Conservation (phyloP, 352 stramenopile species). For the Globisporangium iwayamae region DNA sequence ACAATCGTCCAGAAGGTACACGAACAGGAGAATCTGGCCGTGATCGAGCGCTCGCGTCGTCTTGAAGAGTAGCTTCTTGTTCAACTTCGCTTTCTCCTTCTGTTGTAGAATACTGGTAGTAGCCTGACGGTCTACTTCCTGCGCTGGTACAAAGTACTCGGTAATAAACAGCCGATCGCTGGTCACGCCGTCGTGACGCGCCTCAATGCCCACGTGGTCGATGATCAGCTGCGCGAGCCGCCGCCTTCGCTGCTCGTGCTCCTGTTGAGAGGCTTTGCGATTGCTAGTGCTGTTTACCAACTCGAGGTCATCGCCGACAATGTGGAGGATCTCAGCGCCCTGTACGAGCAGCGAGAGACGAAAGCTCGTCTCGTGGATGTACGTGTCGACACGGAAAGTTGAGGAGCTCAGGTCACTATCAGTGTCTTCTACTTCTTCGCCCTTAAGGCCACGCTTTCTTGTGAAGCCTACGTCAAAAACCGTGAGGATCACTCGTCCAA, state of each 20-base stretch:
- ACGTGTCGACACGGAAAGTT: constrained; percentile 54
- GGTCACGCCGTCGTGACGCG: constrained; percentile 36
- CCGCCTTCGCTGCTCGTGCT: constrained; percentile 14
- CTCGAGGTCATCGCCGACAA: constrained; percentile 33
- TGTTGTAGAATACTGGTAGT: background rate
- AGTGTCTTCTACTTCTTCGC: background rate
- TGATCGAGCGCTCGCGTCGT: constrained; percentile 34
- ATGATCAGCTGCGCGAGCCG: constrained; percentile 40
- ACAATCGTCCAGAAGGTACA: constrained; percentile 19
- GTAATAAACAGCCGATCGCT: constrained; percentile 45
- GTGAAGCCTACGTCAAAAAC: constrained; percentile 50
- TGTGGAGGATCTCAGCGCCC: constrained; percentile 33
- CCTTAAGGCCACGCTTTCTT: constrained; percentile 2
- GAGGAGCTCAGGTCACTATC: background rate
- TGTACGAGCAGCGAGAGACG: constrained; percentile 48
- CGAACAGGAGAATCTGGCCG: constrained; percentile 34
- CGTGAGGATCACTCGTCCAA: constrained; percentile 49
- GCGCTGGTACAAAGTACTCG: constrained; percentile 27
- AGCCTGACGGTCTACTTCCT: background rate
- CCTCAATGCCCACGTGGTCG: constrained; percentile 54
- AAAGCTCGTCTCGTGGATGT: constrained; percentile 47
- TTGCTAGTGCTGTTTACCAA: background rate
- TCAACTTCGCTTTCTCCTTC: background rate
- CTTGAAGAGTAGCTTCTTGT: constrained; percentile 36
- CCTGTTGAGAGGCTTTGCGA: background rate